Conservation (phyloP, 2,329 filamentous ascomycete species). For the Bretziella fagacearum region DNA sequence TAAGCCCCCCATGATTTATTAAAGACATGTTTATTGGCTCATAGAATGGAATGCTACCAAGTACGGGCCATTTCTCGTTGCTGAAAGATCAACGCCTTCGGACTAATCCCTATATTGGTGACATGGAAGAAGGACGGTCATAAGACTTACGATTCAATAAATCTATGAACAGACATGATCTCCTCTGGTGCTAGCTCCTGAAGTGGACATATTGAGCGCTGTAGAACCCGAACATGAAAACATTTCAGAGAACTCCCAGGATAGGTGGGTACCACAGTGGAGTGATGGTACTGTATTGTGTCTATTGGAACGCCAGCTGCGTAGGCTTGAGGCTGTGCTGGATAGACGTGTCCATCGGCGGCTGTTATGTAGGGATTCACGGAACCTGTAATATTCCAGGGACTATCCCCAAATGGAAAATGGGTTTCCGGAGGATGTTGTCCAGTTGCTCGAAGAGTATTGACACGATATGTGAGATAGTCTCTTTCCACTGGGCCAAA, state of each 20-base stretch:
- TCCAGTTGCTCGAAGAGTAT: not conserved
- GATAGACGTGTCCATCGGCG: slow-evolving; percentile 23
- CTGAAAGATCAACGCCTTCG: not conserved
- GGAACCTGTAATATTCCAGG: slow-evolving; percentile 22
- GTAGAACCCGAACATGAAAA: not conserved
- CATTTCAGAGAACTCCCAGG: not conserved
- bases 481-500: not conserved
- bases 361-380: slow-evolving; percentile 25
- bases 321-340: slow-evolving; percentile 23
- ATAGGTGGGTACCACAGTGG: slow-evolving; percentile 19
- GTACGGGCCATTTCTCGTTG: not conserved
- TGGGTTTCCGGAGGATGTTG: not conserved
- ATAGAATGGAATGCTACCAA: no score
- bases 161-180: slow-evolving; percentile 2
- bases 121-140: not conserved
- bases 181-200: not conserved
- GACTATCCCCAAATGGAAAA: not conserved
- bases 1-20: no score
- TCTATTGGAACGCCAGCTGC: not conserved
- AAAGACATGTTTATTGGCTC: no score
- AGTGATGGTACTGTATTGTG: slow-evolving; percentile 11
- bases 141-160: slow-evolving; percentile 9
- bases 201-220: slow-evolving; percentile 1
- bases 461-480: not conserved
- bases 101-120: not conserved